Percentiles rank a stretch among this genome's conserved stretches.
Evolutionary conservation across 2,329 filamentous ascomycete genomes (phyloP).

Genomic region (Exserohilum rostratum): DNA sequence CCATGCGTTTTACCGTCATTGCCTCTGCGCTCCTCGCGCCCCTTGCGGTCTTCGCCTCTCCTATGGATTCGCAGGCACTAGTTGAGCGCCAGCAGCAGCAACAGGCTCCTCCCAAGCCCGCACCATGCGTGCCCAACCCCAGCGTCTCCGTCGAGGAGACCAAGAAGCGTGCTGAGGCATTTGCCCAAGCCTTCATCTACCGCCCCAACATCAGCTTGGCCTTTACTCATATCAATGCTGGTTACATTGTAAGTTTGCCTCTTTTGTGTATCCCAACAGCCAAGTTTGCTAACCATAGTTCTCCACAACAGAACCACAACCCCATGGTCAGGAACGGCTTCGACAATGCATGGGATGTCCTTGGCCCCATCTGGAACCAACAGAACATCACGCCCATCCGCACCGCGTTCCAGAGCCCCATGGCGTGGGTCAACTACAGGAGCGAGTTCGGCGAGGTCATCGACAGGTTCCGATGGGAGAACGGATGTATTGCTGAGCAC

Average conservation of each 20-base stretch:
- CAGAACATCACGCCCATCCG: slow-evolving; percentile 32
- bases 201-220: slow-evolving; percentile 36
- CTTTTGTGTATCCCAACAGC: not conserved
- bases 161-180: slow-evolving; percentile 23
- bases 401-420: slow-evolving; percentile 26
- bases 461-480: slow-evolving; percentile 41
- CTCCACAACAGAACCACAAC: slow-evolving; percentile 37
- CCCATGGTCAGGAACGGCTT: slow-evolving; percentile 35
- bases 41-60: slow-evolving; percentile 21
- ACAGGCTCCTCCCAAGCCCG: slow-evolving; percentile 29
- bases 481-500: slow-evolving; percentile 42
- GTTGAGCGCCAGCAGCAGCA: slow-evolving; percentile 19
- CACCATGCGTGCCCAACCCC: slow-evolving; percentile 29
- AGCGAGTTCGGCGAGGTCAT: slow-evolving; percentile 32
- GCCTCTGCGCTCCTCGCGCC: slow-evolving; percentile 22
- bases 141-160: slow-evolving; percentile 21
- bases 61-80: slow-evolving; percentile 9
- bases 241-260: slow-evolving; percentile 32
- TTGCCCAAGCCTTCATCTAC: slow-evolving; percentile 38
- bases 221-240: slow-evolving; percentile 33
- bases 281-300: not conserved
- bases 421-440: slow-evolving; percentile 38
- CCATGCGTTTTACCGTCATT: slow-evolving; percentile 29
- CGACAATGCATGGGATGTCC: slow-evolving; percentile 35
- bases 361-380: slow-evolving; percentile 31